Conservation (phyloP, 1,284 basidiomycete genomes). For the Leccinum olivaceoglutinosum region DNA sequence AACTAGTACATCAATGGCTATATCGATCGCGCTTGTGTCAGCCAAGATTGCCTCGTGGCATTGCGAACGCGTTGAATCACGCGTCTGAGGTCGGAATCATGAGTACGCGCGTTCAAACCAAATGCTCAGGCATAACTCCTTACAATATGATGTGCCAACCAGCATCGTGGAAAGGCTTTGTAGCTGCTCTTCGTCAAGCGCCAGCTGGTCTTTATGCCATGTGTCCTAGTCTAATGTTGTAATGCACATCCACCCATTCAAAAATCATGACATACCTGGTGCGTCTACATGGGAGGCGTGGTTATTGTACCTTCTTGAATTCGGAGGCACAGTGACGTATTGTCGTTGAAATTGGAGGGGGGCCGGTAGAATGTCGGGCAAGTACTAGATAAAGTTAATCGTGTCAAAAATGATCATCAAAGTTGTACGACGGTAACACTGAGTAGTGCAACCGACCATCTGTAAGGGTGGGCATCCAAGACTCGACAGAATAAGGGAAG, state of each 20-base stretch:
- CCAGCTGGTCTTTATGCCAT: constrained; percentile 87
- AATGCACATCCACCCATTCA: constrained; percentile 3
- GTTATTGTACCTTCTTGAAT: constrained; percentile 67
- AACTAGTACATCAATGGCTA: constrained; percentile 4
- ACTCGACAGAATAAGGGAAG: constrained; percentile 72
- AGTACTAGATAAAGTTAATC: constrained; percentile 45
- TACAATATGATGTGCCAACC: constrained; percentile 88
- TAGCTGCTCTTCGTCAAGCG: constrained; percentile 88
- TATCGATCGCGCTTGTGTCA: neutral
- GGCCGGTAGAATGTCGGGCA: constrained; percentile 82
- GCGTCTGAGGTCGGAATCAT: constrained; percentile 20
- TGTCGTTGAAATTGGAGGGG: constrained; percentile 87
- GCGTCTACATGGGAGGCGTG: constrained; percentile 43
- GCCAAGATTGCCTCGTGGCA: neutral
- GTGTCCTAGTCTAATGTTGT: constrained; percentile 56
- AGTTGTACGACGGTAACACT: neutral
- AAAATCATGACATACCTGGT: constrained; percentile 48
- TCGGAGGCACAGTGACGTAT: constrained; percentile 87
- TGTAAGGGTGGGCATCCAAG: constrained; percentile 73
- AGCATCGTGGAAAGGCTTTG: constrained; percentile 85
- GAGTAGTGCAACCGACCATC: constrained; percentile 44
- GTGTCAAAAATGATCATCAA: constrained; percentile 3
- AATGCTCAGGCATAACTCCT: constrained; percentile 24
- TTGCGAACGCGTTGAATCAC: constrained; percentile 10
- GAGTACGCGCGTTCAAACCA: constrained; percentile 5